These are phyloP conservation scores for Magnusiomyces tetraspermus DNA, from an alignment of 1,139 yeast species.

Conservation along the genomic window DNA sequence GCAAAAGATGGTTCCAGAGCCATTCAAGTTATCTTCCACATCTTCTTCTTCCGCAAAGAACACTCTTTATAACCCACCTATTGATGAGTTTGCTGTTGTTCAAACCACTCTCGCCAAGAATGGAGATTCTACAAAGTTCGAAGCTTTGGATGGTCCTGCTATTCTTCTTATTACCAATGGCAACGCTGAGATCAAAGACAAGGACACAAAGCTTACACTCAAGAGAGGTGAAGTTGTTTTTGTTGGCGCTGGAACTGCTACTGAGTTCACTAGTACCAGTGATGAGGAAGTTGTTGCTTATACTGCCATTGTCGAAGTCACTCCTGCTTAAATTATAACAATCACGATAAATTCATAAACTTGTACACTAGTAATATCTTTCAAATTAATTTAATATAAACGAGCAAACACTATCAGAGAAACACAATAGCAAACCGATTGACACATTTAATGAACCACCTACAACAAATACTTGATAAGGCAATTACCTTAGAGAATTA, in stretches of 20 bases:
- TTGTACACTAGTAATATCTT: too few species aligned
- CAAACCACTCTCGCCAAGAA: slow-evolving; percentile 43
- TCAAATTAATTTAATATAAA: too few species aligned
- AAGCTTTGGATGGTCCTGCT: slow-evolving; percentile 73
- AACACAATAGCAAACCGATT: too few species aligned
- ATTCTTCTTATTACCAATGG: slow-evolving; percentile 80
- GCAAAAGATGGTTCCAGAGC: slow-evolving; percentile 73
- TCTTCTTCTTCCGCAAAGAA: slow-evolving; percentile 44
- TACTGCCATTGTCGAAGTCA: slow-evolving; percentile 22
- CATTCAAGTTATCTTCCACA: slow-evolving; percentile 57
- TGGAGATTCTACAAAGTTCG: slow-evolving; percentile 39
- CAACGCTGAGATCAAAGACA: slow-evolving; percentile 46
- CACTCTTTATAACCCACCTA: slow-evolving; percentile 85
- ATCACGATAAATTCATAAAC: too few species aligned
- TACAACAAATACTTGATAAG: too few species aligned
- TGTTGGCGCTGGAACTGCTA: slow-evolving; percentile 64
- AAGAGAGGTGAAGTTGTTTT: slow-evolving; percentile 71
- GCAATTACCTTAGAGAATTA: too few species aligned
- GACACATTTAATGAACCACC: too few species aligned
- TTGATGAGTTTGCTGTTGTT: slow-evolving; percentile 87
- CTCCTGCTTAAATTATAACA: neutral
- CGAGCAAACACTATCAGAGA: too few species aligned
- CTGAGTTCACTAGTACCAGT: slow-evolving; percentile 49
- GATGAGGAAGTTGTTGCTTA: slow-evolving; percentile 18
- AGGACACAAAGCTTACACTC: slow-evolving; percentile 36